These are phyloP conservation scores for Talaromyces sp. DNA, from an alignment of 2,329 filamentous ascomycete species.

Conservation along the genomic window DNA sequence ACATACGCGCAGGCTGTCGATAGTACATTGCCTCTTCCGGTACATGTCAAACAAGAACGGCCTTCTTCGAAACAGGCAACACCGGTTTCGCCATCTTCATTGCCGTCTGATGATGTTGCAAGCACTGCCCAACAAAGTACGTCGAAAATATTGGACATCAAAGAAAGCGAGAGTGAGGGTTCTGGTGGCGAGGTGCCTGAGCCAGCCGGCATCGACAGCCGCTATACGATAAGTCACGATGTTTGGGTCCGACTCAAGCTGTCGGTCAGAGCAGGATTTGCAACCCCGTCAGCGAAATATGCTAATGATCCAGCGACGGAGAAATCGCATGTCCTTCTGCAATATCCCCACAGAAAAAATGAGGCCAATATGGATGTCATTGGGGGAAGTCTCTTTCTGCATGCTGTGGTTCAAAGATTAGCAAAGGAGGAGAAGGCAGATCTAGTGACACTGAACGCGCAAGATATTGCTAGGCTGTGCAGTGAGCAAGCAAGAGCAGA, in stretches of 20 bases:
- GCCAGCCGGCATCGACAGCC: constrained; percentile 20
- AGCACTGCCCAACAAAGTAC: not conserved
- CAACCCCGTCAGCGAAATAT: constrained; percentile 35
- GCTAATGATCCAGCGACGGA: constrained; percentile 44
- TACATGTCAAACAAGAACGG: not conserved
- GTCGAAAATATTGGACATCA: not conserved
- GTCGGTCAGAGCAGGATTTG: constrained; percentile 49
- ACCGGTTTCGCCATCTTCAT: not conserved
- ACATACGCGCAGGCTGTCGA: constrained; percentile 16
- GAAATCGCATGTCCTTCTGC: constrained; percentile 55
- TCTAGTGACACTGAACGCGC: constrained; percentile 41
- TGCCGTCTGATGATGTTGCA: not conserved
- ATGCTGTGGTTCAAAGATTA: constrained; percentile 58
- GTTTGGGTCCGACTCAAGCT: constrained; percentile 48
- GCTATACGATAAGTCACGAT: constrained; percentile 38
- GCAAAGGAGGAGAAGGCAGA: constrained; percentile 52
- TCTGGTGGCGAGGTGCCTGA: constrained; percentile 10
- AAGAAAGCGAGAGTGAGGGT: not conserved
- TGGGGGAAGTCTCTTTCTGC: constrained; percentile 51
- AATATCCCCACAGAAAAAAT: constrained; percentile 45
- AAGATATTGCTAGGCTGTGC: constrained; percentile 43
- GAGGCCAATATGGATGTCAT: constrained; percentile 30
- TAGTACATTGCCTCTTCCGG: not conserved
- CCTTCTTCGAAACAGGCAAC: not conserved
- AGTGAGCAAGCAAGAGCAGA: constrained; percentile 39